Conservation (phyloP, 495 filamentous ascomycete genomes). For the Massariosphaeria phaeospora region DNA sequence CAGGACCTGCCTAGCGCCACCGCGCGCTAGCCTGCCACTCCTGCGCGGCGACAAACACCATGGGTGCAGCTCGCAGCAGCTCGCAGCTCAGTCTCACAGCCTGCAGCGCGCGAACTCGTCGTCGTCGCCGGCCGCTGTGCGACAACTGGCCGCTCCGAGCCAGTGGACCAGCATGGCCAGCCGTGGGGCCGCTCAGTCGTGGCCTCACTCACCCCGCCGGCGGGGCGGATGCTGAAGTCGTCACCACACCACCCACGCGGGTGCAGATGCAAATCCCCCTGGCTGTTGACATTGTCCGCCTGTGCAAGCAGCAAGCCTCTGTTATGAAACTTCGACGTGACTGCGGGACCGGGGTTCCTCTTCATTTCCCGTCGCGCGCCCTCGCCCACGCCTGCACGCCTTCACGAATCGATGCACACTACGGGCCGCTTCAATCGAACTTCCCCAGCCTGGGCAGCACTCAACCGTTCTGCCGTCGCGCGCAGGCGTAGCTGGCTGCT, state of each 20-base stretch:
- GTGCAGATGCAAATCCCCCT: background rate
- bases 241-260: background rate
- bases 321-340: slow-evolving; percentile 20
- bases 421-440: no score
- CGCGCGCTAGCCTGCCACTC: background rate
- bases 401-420: slow-evolving; percentile 4
- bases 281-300: slow-evolving; percentile 1
- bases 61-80: no score
- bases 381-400: background rate
- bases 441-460: background rate
- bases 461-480: background rate
- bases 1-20: background rate
- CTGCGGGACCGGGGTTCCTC: background rate
- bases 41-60: background rate
- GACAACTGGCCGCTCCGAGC: background rate
- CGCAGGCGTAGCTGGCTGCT: background rate
- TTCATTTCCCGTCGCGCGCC: background rate
- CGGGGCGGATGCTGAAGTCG: background rate
- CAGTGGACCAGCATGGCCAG: background rate
- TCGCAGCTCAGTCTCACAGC: no score
- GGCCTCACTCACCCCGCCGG: background rate
- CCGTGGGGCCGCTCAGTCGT: background rate
- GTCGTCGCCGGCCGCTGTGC: background rate
- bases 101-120: no score
- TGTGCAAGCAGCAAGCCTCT: slow-evolving; percentile 14